Evolutionary conservation across 2,329 filamentous ascomycete genomes (phyloP).

Genomic region (Claviceps paspali): DNA sequence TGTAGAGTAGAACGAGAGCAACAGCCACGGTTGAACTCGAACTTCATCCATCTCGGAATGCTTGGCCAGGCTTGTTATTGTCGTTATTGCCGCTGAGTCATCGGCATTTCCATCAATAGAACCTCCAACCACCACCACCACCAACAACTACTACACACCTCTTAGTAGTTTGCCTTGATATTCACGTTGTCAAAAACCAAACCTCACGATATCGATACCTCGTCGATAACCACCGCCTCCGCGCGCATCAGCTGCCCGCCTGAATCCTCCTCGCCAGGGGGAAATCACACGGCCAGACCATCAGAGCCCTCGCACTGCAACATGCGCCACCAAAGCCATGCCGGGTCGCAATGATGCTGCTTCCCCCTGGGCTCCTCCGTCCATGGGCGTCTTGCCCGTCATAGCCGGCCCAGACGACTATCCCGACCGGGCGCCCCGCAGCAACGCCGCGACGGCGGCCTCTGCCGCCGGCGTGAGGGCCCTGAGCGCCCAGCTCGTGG

Average conservation of each 20-base stretch:
- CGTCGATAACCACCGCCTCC: neutral
- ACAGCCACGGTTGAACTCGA: no score
- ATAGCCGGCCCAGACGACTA: conserved; percentile 20
- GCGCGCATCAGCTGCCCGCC: neutral
- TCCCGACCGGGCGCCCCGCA: conserved; percentile 32
- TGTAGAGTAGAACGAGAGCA: no score
- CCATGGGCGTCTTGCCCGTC: conserved; percentile 29
- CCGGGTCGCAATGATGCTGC: conserved; percentile 17
- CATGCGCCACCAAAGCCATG: conserved; percentile 21
- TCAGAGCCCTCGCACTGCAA: conserved; percentile 5
- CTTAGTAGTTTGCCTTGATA: no score
- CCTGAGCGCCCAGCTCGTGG: conserved; percentile 65
- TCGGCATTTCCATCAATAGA: no score
- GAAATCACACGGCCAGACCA: neutral
- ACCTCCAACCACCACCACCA: no score
- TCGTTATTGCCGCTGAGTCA: no score
- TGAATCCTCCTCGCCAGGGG: neutral
- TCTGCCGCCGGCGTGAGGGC: conserved; percentile 76
- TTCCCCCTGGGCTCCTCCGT: conserved; percentile 13
- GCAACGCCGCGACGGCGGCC: conserved; percentile 51
- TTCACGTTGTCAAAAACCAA: no score
- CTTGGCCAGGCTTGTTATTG: no score
- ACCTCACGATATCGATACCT: no score
- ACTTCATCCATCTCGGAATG: no score
- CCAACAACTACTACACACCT: no score